Percentiles rank a stretch among this genome's conserved stretches.
Conservation (phyloP, 129 eudicot genomes). For the Saposhnikovia divaricata region DNA sequence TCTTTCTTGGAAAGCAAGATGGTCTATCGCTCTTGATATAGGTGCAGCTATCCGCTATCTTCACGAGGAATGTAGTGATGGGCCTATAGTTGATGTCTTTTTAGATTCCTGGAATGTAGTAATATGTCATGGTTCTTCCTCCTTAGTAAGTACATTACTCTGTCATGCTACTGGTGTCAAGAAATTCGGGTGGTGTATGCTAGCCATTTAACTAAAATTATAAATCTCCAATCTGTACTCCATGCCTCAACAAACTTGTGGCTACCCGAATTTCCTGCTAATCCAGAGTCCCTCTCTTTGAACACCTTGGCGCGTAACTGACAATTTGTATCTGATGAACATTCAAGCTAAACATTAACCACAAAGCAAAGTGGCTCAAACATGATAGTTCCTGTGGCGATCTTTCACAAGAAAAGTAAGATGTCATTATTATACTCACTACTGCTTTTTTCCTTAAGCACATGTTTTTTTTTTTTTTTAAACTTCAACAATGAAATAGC, state of each 20-base stretch:
- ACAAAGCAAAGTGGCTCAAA: conserved; percentile 32
- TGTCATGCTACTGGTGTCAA: background rate
- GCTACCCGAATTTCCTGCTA: conserved; percentile 8
- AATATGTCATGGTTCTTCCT: conserved; percentile 17
- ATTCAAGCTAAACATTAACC: conserved; percentile 29
- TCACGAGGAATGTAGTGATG: conserved; percentile 45
- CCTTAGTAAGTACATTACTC: conserved; percentile 23
- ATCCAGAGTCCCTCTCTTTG: background rate
- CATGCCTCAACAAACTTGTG: background rate
- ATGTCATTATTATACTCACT: background rate
- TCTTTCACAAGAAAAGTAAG: conserved; percentile 27
- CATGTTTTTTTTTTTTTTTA: too few relatives aligned
- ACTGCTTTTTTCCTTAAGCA: background rate
- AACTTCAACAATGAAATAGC: too few relatives aligned
- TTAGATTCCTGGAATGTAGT: conserved; percentile 22
- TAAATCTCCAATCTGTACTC: background rate
- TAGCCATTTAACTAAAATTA: background rate
- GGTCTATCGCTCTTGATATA: conserved; percentile 34
- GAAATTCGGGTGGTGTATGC: conserved; percentile 1
- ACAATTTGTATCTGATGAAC: conserved; percentile 17
- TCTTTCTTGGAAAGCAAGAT: conserved; percentile 31
- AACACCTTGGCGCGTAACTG: conserved; percentile 4
- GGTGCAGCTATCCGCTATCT: conserved; percentile 39
- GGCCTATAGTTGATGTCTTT: conserved; percentile 33
- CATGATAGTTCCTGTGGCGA: conserved; percentile 15